These are phyloP conservation scores for Hygrocybe coccinea DNA, from an alignment of 768 basidiomycete genomes.

Conservation along the genomic window DNA sequence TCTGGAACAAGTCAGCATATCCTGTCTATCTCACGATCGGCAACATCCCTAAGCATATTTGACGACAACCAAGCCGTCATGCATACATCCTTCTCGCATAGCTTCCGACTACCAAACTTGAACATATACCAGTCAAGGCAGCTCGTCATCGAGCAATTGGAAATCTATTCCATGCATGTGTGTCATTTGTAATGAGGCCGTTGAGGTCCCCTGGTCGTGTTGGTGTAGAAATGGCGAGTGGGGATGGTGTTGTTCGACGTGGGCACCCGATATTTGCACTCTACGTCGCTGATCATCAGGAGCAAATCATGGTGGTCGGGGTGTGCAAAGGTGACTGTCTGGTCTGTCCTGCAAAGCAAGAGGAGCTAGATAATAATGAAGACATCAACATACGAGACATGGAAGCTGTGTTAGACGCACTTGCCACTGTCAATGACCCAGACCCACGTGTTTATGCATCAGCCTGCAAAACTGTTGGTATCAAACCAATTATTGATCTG, in stretches of 20 bases:
- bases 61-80: slow-evolving; percentile 27
- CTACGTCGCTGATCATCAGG: slow-evolving; percentile 37
- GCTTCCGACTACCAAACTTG: slow-evolving; percentile 34
- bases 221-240: slow-evolving; percentile 30
- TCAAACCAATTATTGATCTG: slow-evolving; percentile 19
- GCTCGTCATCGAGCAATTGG: slow-evolving; percentile 21
- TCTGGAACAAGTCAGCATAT: slow-evolving; percentile 36
- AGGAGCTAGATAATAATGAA: slow-evolving; percentile 13
- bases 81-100: slow-evolving; percentile 39
- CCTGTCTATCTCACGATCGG: slow-evolving; percentile 43
- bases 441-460: not conserved
- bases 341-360: slow-evolving; percentile 18
- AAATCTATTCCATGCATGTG: slow-evolving; percentile 37
- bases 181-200: slow-evolving; percentile 26
- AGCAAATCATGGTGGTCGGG: slow-evolving; percentile 33
- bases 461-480: slow-evolving; percentile 9
- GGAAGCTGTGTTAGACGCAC: slow-evolving; percentile 3
- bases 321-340: slow-evolving; percentile 26
- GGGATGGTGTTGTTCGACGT: slow-evolving; percentile 28
- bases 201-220: slow-evolving; percentile 23
- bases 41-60: slow-evolving; percentile 32
- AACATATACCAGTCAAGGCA: slow-evolving; percentile 27
- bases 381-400: slow-evolving; percentile 3
- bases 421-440: slow-evolving; percentile 5
- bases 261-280: slow-evolving; percentile 35